Conservation (phyloP, 345 rosid genomes). For the Gossypium arboreum region DNA sequence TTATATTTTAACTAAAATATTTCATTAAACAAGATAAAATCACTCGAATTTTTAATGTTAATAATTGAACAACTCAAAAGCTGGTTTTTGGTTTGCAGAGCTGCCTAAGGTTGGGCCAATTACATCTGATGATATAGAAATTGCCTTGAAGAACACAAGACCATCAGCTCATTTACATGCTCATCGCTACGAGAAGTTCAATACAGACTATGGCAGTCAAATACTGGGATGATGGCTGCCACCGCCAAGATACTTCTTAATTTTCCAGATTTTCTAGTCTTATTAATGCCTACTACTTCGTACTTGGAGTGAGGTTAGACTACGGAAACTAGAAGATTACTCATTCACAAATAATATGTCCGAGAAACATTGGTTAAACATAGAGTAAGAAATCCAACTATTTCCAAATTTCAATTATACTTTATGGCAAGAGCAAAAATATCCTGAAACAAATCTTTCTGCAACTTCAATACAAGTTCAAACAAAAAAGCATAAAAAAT, state of each 20-base stretch:
- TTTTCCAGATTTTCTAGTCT: not conserved
- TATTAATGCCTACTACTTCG: not conserved
- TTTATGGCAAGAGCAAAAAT: not conserved
- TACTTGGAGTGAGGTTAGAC: not conserved
- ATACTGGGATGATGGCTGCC: slow-evolving; percentile 44
- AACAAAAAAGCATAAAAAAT: not conserved
- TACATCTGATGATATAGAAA: slow-evolving; percentile 56
- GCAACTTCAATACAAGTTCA: not conserved
- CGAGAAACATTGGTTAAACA: not conserved
- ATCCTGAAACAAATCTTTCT: not conserved
- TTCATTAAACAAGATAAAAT: not conserved
- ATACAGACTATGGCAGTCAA: slow-evolving; percentile 88
- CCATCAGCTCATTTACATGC: slow-evolving; percentile 94
- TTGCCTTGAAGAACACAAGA: slow-evolving; percentile 79
- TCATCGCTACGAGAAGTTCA: slow-evolving; percentile 82
- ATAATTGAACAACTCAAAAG: not conserved
- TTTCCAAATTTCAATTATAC: not conserved
- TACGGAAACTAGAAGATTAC: not conserved
- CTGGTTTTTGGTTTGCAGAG: slow-evolving; percentile 43
- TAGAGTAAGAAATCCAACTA: not conserved
- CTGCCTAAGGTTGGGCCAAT: slow-evolving; percentile 79
- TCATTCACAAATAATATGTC: not conserved
- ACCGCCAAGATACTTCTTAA: not conserved
- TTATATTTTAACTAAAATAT: not conserved
- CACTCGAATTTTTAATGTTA: too few species aligned